Percentiles rank a stretch among this genome's conserved stretches.
Conservation (phyloP, 495 filamentous ascomycete genomes). For the Sabuloglossum arenarium region DNA sequence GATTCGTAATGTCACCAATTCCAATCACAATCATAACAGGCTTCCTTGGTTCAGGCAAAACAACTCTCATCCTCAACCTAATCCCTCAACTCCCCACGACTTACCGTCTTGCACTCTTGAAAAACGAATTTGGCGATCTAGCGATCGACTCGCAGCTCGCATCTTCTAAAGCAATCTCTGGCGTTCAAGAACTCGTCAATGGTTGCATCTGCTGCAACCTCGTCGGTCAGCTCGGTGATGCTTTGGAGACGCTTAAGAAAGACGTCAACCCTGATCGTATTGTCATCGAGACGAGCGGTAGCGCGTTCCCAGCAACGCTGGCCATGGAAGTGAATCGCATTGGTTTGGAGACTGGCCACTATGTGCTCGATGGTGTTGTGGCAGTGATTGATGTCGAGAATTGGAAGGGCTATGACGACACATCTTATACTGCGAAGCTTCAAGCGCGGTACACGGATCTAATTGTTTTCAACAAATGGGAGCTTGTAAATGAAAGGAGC, state of each 20-base stretch:
- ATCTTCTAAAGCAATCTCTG: constrained; percentile 57
- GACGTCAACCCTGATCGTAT: constrained; percentile 55
- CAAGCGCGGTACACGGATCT: constrained; percentile 84
- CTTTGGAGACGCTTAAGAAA: constrained; percentile 46
- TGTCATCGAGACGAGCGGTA: constrained; percentile 79
- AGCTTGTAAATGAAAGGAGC: constrained; percentile 41
- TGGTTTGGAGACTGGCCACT: constrained; percentile 37
- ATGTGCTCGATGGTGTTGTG: constrained; percentile 73
- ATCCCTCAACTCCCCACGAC: constrained; percentile 57
- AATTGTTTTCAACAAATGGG: constrained; percentile 94
- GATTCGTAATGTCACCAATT: constrained; percentile 34
- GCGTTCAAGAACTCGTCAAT: constrained; percentile 76
- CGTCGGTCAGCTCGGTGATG: constrained; percentile 69
- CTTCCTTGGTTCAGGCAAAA: constrained; percentile 88
- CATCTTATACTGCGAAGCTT: constrained; percentile 63
- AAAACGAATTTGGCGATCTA: constrained; percentile 95
- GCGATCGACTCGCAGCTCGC: constrained; percentile 85
- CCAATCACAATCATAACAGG: constrained; percentile 90
- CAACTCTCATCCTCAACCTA: constrained; percentile 75
- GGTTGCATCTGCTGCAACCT: constrained; percentile 98
- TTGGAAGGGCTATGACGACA: constrained; percentile 90
- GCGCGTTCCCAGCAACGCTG: constrained; percentile 71
- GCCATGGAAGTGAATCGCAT: constrained; percentile 88
- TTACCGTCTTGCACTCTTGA: constrained; percentile 83
- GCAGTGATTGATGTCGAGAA: constrained; percentile 93